Evolutionary conservation across 495 filamentous ascomycete genomes (phyloP), one percentile per base, ranked within the genome.

Genomic region (Hyphodiscus hymeniophilus): DNA sequence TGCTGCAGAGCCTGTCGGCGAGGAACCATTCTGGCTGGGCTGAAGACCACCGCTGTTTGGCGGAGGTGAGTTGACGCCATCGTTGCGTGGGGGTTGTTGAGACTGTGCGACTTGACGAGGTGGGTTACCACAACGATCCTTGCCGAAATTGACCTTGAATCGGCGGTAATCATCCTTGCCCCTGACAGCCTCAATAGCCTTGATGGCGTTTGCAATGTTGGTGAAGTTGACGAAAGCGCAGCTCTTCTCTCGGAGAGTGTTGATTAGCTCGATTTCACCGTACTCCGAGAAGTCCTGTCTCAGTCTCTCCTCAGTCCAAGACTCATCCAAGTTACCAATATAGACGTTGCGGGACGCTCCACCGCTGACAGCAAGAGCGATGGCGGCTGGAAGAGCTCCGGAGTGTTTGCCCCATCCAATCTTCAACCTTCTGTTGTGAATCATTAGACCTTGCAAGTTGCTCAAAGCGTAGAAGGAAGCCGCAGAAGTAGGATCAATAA

Each of bases 331-430:
- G 66, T 98, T 98, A 48, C 92, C 92, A 61, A 98, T 84, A 62
- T 98, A 98, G 10, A 98, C 92, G 62, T 98, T 98, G 22, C 92
- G 79, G 11, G 89, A 95, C 28, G 92, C 92, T 61, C 92, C 89
- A 43, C 91, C 94, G 52, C 87, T 95, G 48, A 98, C 92, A 8
- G 92, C 92, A 44, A 98, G 71, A 12, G 92, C 94, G 64, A 98
- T 97, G 0, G 92, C 92, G 3, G 92, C 91, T 33, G 92, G 92
- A 13, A 98, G 81, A 55, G 94, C 92, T 45, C 92, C 92, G 7
- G 92, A 98, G 66, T 98, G 92, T 72, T 98, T 98, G 52, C 92
- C 92, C 92, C 92, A 98, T 48, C 92, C 92, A 63, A 98, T 95
- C 78, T 98, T 98, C 52, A 98, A 69, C 23, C 92, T 81, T 52